Evolutionary conservation across 2,329 filamentous ascomycete species (phyloP).

Genomic region (Colletotrichum caudatum): DNA sequence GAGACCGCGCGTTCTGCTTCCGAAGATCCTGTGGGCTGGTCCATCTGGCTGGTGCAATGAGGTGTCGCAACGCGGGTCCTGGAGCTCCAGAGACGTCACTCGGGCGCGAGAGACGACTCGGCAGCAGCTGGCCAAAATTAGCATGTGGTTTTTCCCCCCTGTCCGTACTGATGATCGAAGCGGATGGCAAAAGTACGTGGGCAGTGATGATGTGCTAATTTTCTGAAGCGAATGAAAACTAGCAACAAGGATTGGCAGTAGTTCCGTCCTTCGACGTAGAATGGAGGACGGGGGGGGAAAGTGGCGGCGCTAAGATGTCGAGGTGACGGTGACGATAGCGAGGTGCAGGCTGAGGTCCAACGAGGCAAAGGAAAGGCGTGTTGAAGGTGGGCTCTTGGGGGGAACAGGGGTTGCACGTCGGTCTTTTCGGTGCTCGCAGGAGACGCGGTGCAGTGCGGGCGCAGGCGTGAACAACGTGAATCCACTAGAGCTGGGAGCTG

Average conservation of each 20-base stretch:
- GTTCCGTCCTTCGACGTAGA: constrained; percentile 13
- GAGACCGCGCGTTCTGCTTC: constrained; percentile 71
- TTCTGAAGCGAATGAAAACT: constrained; percentile 48
- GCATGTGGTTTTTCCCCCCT: constrained; percentile 63
- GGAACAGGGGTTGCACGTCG: constrained; percentile 37
- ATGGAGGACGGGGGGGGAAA: constrained; percentile 6
- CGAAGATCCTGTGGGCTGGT: constrained; percentile 61
- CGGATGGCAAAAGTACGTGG: constrained; percentile 38
- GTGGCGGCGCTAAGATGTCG: constrained; percentile 32
- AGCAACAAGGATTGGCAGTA: constrained; percentile 32
- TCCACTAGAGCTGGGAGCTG: constrained; percentile 39
- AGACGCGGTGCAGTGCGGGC: constrained; percentile 31
- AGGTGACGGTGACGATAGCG: constrained; percentile 36
- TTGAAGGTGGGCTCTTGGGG: constrained; percentile 40
- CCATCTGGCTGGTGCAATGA: constrained; percentile 63
- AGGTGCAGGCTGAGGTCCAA: constrained; percentile 35
- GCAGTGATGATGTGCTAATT: constrained; percentile 28
- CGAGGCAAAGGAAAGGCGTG: constrained; percentile 30
- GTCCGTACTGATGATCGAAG: constrained; percentile 39
- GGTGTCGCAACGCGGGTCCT: constrained; percentile 54
- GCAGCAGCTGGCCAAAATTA: constrained; percentile 65
- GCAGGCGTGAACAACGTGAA: constrained; percentile 28
- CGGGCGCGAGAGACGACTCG: constrained; percentile 66
- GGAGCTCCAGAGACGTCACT: constrained; percentile 62
- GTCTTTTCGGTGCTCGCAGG: constrained; percentile 31